Base-by-base conservation (phyloP, 805 yeast genomes). In the Zygosaccharomyces lentus region DNA sequence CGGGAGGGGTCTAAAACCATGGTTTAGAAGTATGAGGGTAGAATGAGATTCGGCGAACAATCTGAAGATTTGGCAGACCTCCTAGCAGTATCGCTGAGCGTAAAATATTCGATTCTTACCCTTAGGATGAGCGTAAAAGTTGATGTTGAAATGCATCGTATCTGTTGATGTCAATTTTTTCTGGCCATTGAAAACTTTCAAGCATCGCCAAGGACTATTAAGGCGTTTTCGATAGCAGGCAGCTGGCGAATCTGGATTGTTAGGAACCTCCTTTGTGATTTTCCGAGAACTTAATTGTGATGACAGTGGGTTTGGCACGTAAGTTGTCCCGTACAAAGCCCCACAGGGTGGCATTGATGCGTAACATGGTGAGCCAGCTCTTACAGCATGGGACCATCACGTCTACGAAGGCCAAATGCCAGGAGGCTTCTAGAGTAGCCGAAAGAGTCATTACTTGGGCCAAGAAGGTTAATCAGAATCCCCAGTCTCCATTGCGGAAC, bases 401-500 rank as follows among this genome's bases (percentile, higher is more conserved):
- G 5, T 84, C 93, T 0, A 85, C 95, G 1, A 77, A 76, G 51
- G 84, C 87, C 23, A 84, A 83, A 64, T 90, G 91, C 39, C 82
- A 80, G 62, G 80, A 80, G 49, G 77, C 88, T 0, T 84, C 80
- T 48, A 71, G 77, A 27, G 62, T 75, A 32, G 80, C 83, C 2
- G 91, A 86, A 52, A 76, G 75, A 49, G 61, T 84, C 36, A 81
- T 86, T 53, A 75, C 81, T 3, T 72, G 77, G 52, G 80, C 86
- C 5, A 80, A 80, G 62, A 65, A 66, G 34, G 55, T 48, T 3
- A 31, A 43, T 21, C 27, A 23, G 44, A 41, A 40, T 45, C 45
- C 44, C 8, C 30, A 31, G 2, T 43, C 53, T 5, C 50, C 50
- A 9, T 26, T 46, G 38, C 69, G 40, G 63, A 57, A 53, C 52